Conservation (phyloP, 2,329 filamentous ascomycete species). For the Colletotrichum liaoningense region DNA sequence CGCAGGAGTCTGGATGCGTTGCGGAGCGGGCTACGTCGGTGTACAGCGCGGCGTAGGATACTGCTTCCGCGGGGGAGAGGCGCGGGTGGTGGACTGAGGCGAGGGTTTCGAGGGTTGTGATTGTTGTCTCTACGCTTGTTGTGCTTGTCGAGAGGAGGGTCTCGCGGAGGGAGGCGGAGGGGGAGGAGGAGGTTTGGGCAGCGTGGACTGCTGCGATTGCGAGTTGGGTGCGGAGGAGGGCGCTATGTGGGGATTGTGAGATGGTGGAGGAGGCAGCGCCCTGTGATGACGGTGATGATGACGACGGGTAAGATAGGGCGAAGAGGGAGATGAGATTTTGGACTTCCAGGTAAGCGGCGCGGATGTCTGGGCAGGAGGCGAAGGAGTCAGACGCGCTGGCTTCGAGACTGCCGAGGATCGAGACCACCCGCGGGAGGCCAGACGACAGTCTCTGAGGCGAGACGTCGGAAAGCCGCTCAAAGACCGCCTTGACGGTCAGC, state of each 20-base stretch:
- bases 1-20: constrained; percentile 56
- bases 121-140: constrained; percentile 48
- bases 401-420: constrained; percentile 40
- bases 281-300: not conserved
- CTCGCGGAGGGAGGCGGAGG: constrained; percentile 18
- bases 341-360: constrained; percentile 59
- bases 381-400: constrained; percentile 19
- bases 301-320: constrained; percentile 18
- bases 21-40: constrained; percentile 52
- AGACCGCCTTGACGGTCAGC: constrained; percentile 65
- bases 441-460: constrained; percentile 48
- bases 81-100: constrained; percentile 43
- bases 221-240: constrained; percentile 53
- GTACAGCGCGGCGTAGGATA: constrained; percentile 53
- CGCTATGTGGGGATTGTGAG: constrained; percentile 37
- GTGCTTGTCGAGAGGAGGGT: constrained; percentile 4
- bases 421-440: constrained; percentile 41
- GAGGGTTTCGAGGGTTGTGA: constrained; percentile 53
- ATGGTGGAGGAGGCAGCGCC: not conserved
- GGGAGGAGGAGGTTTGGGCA: constrained; percentile 38
- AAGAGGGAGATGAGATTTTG: constrained; percentile 54
- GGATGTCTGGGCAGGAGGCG: constrained; percentile 51
- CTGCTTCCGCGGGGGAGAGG: constrained; percentile 40
- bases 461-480: constrained; percentile 62
- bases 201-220: constrained; percentile 48